phyloP scores from a whole-genome alignment of 345 rosid species.

The Eucalyptus tenuipes region DNA sequence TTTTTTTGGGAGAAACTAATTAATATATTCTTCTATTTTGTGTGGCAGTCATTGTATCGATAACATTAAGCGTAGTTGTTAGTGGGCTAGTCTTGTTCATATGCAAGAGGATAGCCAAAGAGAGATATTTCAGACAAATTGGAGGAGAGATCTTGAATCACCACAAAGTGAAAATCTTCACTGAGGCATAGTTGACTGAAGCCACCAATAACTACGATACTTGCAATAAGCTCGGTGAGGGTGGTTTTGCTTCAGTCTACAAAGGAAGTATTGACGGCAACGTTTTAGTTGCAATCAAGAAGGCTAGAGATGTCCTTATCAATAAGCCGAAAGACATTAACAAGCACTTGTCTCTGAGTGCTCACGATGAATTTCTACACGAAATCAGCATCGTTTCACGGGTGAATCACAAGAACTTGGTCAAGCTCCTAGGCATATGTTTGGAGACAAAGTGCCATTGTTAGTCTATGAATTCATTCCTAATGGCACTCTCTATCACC shows the following conservation, averaged over 20 bases:
- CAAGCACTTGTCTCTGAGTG: background rate
- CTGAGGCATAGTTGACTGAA: background rate
- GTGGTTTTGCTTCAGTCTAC: background rate
- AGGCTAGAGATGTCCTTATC: background rate
- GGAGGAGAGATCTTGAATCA: background rate
- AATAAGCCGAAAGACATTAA: background rate
- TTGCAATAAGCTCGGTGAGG: background rate
- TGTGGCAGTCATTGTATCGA: background rate
- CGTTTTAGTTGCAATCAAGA: background rate
- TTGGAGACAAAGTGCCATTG: background rate
- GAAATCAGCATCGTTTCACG: background rate
- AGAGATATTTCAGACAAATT: background rate
- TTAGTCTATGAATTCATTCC: background rate
- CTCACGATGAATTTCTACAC: background rate
- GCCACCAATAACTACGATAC: background rate
- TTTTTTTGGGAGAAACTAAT: background rate
- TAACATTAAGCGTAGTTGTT: background rate
- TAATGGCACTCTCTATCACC: background rate
- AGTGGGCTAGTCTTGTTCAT: background rate
- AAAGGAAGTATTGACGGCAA: background rate
- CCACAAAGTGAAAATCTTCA: background rate
- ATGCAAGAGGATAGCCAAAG: background rate
- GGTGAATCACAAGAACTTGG: background rate
- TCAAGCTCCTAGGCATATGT: background rate
- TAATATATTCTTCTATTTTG: background rate